These are phyloP conservation scores for Penicillium riverlandense DNA, from an alignment of 495 filamentous ascomycete genomes.

Conservation along the genomic window DNA sequence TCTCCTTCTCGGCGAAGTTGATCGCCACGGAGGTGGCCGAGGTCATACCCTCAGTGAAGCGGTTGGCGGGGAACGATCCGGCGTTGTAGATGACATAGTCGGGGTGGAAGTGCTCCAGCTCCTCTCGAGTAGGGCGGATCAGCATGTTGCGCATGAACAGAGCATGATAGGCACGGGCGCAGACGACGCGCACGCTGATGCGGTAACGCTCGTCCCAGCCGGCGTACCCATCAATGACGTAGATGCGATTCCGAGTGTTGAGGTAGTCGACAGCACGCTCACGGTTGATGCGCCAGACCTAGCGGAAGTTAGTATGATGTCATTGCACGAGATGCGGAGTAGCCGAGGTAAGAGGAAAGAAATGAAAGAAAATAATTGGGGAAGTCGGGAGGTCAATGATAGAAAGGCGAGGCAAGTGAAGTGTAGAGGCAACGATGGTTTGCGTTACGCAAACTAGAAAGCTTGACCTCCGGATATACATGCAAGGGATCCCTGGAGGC, in stretches of 20 bases:
- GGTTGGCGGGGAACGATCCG: constrained; percentile 95
- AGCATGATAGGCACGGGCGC: constrained; percentile 97
- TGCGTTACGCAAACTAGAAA: constrained; percentile 12
- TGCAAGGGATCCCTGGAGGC: constrained; percentile 21
- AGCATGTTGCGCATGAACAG: constrained; percentile 99
- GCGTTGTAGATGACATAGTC: constrained; percentile 99
- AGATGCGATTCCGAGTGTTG: constrained; percentile 97
- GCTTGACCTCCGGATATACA: constrained; percentile 24
- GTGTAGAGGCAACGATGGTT: constrained; percentile 1
- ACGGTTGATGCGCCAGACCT: constrained; percentile 99
- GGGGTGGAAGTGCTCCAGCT: constrained; percentile 94
- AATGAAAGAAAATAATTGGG: constrained; percentile 8
- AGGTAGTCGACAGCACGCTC: constrained; percentile 98
- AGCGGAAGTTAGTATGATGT: constrained; percentile 26
- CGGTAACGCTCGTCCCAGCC: constrained; percentile 98
- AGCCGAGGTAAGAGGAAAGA: constrained; percentile 1
- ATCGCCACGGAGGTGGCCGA: constrained; percentile 82
- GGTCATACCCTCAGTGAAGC: constrained; percentile 97
- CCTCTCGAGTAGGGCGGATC: constrained; percentile 82
- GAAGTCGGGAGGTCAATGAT: background rate
- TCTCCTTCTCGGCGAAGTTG: constrained; percentile 85
- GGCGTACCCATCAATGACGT: constrained; percentile 94
- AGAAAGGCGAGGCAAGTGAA: background rate
- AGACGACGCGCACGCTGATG: constrained; percentile 95
- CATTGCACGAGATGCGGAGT: constrained; percentile 9